Evolutionary conservation across 148 eudicot genomes (phyloP), one percentile per base, ranked within the genome.

Genomic region (Amaranthus palmeri): DNA sequence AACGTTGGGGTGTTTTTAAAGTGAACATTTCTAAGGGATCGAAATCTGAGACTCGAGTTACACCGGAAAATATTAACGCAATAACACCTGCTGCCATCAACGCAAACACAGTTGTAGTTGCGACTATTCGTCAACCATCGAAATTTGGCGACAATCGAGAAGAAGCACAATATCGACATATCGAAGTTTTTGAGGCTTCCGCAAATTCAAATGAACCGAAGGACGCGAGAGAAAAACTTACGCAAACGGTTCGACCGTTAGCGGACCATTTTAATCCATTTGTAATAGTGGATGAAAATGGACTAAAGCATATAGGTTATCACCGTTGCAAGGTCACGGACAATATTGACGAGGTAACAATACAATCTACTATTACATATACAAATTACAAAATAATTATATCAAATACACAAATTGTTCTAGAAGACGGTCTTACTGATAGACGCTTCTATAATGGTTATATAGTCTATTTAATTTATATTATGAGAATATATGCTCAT

Each of bases 211-310:
- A 8, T 57, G 25, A 17, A 15, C 3, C 41, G 0, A 57, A 57
- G 10, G 59, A 55, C 14, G 25, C 59, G 0, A 15, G 0, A 1
- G 63, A 36, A 36, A 40, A 60, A 36, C 36, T 60, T 8, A 60
- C 44, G 3, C 63, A 36, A 60, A 25, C 4, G 0, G 1, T 60
- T 8, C 9, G 41, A 10, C 44, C 13, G 36, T 36, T 60, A 10
- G 41, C 53, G 0, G 71, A 68, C 45, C 59, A 68, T 64, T 73
- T 51, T 45, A 73, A 73, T 44, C 76, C 76, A 7, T 73, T 73
- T 64, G 76, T 73, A 4, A 45, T 53, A 7, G 14, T 63, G 6
- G 61, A 64, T 6, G 10, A 2, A 7, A 4, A 10, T 25, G 74
- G 57, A 2, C 7, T 2, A 4, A 64, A 43, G 41, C 44, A 15